Conservation (phyloP, 2,329 filamentous ascomycete species). For the Talaromyces amestolkiae region DNA sequence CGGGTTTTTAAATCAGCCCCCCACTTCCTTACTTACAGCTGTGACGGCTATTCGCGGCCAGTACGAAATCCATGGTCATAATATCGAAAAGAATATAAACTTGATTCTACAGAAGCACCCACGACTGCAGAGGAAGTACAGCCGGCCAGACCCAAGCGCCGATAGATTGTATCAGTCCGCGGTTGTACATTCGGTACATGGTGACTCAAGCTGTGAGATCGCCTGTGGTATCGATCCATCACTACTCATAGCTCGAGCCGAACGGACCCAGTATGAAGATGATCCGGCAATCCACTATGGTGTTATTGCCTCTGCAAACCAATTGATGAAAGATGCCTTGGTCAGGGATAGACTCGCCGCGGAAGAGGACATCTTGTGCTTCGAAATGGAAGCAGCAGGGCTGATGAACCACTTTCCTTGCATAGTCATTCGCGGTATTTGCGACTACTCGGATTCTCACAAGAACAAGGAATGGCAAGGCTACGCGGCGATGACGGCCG, state of each 20-base stretch:
- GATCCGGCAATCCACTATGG: conserved; percentile 19
- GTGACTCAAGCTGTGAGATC: not conserved
- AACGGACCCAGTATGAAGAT: conserved; percentile 1
- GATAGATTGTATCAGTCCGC: not conserved
- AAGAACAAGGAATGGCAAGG: conserved; percentile 27
- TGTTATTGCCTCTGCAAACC: conserved; percentile 20
- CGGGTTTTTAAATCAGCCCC: not conserved
- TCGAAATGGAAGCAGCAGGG: conserved; percentile 32
- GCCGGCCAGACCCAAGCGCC: not conserved
- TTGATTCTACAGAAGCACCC: not conserved
- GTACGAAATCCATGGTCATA: not conserved
- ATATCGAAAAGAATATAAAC: not conserved
- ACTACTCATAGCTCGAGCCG: not conserved
- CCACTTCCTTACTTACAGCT: not conserved
- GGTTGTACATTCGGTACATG: not conserved
- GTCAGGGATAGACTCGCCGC: not conserved
- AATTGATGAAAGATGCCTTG: conserved; percentile 19
- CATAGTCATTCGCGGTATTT: conserved; percentile 39
- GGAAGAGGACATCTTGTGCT: conserved; percentile 23
- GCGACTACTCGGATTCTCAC: conserved; percentile 40
- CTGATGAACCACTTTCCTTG: not conserved
- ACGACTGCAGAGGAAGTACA: not conserved
- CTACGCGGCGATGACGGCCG: conserved; percentile 31
- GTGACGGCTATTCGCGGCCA: not conserved
- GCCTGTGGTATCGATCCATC: not conserved